Evolutionary conservation across 495 filamentous ascomycete species (phyloP), one percentile per base, ranked within the genome.

Genomic region (Hyaloscypha variabilis): DNA sequence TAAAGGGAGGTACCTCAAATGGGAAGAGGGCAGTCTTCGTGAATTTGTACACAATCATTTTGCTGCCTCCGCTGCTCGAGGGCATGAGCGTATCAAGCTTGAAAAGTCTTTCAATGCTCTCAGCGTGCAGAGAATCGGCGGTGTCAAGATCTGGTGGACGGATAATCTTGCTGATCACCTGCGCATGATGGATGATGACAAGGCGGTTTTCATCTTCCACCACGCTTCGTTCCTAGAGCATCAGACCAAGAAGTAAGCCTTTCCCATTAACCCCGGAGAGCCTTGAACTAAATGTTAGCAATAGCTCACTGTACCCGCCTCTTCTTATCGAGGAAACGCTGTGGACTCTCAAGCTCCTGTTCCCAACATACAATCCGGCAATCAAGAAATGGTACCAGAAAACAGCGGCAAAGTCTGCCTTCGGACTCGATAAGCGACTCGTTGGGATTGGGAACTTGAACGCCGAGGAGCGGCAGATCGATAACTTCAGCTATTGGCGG

Each of bases 401-500:
- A 28, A 53, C 60, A 26, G 57, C 34, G 62, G 59, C 17, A 60
- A 58, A 34, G 2, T 29, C 19, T 1, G 42, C 58, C 25, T 25
- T 51, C 14, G 28, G 55, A 8, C 69, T 81, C n/a, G 78, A 81
- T 60, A 57, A 49, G 6, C n/a, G 61, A 31, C 69, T 69, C 8
- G 58, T 67, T 11, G 28, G 68, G 4, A 69, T 73, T 46, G 56
- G 73, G 2, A 69, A 68, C 0, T 68, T 81, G 3, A 77, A 74
- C 25, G 67, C 66, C 21, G 75, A 72, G 39, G 68, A 74, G 31
- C 76, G 77, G 3, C 76, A 77, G 19, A 77, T 85, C 17, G 77
- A 81, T 8, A 69, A 76, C 6, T 86, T 81, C 56, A 29, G 63
- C 0, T 84, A 74, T 67, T 85, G 85, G 83, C 74, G 74, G 26